Percentiles rank a stretch among this genome's conserved stretches.
Evolutionary conservation across 192 early-diverging fungal genomes (phyloP).

Genomic region (Umbelopsis sp.): DNA sequence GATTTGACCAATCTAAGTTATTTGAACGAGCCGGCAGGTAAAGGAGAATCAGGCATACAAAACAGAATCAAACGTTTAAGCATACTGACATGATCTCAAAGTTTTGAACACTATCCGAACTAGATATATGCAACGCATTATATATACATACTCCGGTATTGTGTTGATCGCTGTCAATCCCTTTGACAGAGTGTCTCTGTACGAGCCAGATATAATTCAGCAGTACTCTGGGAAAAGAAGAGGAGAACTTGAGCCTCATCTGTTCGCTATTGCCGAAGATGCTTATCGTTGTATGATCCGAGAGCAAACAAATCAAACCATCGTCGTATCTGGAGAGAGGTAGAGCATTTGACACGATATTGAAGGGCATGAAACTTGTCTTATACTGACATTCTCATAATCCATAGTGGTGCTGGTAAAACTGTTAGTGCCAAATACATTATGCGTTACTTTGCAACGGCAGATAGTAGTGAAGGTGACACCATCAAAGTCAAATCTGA

Average conservation of each 20-base stretch:
- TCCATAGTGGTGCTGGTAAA: conserved; percentile 90
- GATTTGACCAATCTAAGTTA: conserved; percentile 92
- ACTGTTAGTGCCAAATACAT: conserved; percentile 98
- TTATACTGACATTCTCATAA: neutral
- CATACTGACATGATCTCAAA: conserved; percentile 21
- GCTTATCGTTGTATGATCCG: conserved; percentile 95
- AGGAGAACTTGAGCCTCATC: conserved; percentile 95
- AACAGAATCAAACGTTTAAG: neutral
- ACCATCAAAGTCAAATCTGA: conserved; percentile 39
- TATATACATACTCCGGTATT: conserved; percentile 99
- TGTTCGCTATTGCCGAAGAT: conserved; percentile 98
- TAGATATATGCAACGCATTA: conserved; percentile 89
- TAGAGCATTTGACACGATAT: conserved; percentile 25
- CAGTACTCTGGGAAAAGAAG: conserved; percentile 92
- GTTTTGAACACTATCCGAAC: conserved; percentile 93
- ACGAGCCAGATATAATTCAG: conserved; percentile 89
- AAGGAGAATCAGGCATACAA: neutral
- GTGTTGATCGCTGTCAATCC: conserved; percentile 98
- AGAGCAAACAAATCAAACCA: conserved; percentile 95
- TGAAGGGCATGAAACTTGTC: neutral
- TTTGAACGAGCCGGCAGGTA: conserved; percentile 88
- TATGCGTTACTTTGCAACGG: conserved; percentile 95
- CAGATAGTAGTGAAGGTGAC: conserved; percentile 65
- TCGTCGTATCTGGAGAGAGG: conserved; percentile 97
- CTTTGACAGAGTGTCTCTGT: conserved; percentile 84